These are phyloP conservation scores for Nannochloropsis salina DNA, from an alignment of 108 stramenopile genomes.

Conservation along the genomic window DNA sequence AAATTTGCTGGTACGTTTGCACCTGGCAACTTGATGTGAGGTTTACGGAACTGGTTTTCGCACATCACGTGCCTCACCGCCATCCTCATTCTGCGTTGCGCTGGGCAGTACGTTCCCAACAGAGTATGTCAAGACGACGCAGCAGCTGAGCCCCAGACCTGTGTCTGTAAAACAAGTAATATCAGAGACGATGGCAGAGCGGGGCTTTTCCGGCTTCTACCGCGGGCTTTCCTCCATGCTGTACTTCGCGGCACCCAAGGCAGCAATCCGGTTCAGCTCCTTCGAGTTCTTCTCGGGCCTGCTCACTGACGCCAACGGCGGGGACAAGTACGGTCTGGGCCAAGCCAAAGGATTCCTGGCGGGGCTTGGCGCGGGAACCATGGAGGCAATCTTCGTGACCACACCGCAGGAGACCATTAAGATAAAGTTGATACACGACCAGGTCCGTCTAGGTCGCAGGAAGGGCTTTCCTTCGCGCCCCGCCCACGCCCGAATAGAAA, in stretches of 20 bases:
- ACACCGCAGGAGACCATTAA: constrained; percentile 50
- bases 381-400: constrained; percentile 44
- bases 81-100: too few species aligned
- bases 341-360: constrained; percentile 42
- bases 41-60: too few species aligned
- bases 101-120: constrained; percentile 35
- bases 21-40: too few species aligned
- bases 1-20: constrained; percentile 29
- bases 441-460: constrained; percentile 34
- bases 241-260: constrained; percentile 44
- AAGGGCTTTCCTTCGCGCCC: too few species aligned
- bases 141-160: constrained; percentile 33
- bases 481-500: too few species aligned
- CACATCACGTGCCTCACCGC: too few species aligned
- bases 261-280: constrained; percentile 41
- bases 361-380: constrained; percentile 40
- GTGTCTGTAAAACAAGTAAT: constrained; percentile 26
- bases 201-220: constrained; percentile 37
- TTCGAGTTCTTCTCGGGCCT: constrained; percentile 37
- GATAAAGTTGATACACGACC: constrained; percentile 48
- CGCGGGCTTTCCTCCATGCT: constrained; percentile 44
- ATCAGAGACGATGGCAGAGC: constrained; percentile 20
- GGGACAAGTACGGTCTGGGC: constrained; percentile 42
- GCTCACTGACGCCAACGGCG: constrained; percentile 28
- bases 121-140: constrained; percentile 47